Base-by-base conservation (phyloP, 1,284 basidiomycete genomes). In the Boletus smithii region DNA sequence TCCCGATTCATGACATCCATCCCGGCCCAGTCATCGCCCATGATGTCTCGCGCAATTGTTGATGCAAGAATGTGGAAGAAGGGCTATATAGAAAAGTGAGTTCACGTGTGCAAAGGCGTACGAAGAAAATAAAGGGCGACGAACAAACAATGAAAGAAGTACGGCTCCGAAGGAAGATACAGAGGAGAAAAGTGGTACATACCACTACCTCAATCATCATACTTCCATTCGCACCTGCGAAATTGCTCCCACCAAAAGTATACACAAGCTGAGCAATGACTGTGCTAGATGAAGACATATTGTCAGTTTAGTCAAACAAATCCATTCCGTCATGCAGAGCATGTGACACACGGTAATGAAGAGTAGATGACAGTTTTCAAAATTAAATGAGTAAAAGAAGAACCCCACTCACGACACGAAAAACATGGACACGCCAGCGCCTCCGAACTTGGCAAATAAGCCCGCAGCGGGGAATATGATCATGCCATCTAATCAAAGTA, bases 151-250 rank as follows among this genome's bases (percentile, higher is more conserved):
- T 6, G 14, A 36, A 30, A 39, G 9, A 5, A 24, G 11, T 14
- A 20, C 14, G 17, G 10, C 16, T 20, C 8, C 9, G 27, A 38
- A 35, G 20, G 46, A 9, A 23, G 32, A 51, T 33, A 13, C 16
- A 44, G 24, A 30, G 33, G 33, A 46, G 14, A 42, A 49, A 37
- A 48, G 17, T 5, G 39, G 14, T 27, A 80, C 85, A 48, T 66
- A 90, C 87, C 55, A 97, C 91, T 10, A 94, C 91, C 68, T 98
- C 95, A 54, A 98, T 98, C 93, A 97, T 97, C 94, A 98, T 97
- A 46, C 90, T 95, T 8, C 94, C 94, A 69, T 97, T 98, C 0
- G 86, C 91, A 38, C 88, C 87, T 10, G 77, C 77, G 68, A 98
- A 98, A 32, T 88, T 88, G 55, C 89, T 93, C 1, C 91, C 94